Conservation (phyloP, 768 basidiomycete species). For the Leccinum uliginosum region DNA sequence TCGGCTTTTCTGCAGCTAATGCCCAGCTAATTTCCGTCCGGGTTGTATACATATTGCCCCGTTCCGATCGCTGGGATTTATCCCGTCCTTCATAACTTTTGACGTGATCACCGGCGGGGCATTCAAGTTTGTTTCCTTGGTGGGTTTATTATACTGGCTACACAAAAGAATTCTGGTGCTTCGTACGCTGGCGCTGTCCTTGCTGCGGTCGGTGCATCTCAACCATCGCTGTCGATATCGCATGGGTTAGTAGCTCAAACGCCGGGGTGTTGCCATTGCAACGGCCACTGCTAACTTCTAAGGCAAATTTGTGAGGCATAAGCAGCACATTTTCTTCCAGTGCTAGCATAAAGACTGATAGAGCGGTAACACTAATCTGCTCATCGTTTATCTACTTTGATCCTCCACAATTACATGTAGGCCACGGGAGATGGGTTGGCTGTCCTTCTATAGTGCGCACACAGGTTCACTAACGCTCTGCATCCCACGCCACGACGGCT, state of each 20-base stretch:
- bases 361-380: slow-evolving; percentile 27
- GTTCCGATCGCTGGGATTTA: slow-evolving; percentile 35
- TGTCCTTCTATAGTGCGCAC: slow-evolving; percentile 16
- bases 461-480: too few relatives aligned
- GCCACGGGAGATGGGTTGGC: slow-evolving; percentile 36
- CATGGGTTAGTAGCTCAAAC: slow-evolving; percentile 52
- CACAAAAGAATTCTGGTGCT: slow-evolving; percentile 16
- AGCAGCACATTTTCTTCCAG: slow-evolving; percentile 17
- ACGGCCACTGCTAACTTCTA: slow-evolving; percentile 35
- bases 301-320: slow-evolving; percentile 46
- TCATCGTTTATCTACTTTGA: slow-evolving; percentile 40
- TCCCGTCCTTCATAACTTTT: slow-evolving; percentile 38
- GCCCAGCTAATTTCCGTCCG: slow-evolving; percentile 46
- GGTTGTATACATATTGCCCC: slow-evolving; percentile 38
- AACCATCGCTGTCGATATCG: slow-evolving; percentile 43
- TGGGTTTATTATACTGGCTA: slow-evolving; percentile 51
- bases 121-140: slow-evolving; percentile 34
- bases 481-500: too few relatives aligned
- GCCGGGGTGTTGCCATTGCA: slow-evolving; percentile 51
- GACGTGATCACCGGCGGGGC: slow-evolving; percentile 50
- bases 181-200: slow-evolving; percentile 46
- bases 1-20: slow-evolving; percentile 47
- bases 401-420: slow-evolving; percentile 34
- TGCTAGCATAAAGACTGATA: slow-evolving; percentile 1
- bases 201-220: slow-evolving; percentile 49